A percentile compares a stretch with the other conserved stretches of the same genome.
These are phyloP conservation scores for Teunomyces barrocoloradensis DNA, from an alignment of 805 yeast species.

Conservation along the genomic window DNA sequence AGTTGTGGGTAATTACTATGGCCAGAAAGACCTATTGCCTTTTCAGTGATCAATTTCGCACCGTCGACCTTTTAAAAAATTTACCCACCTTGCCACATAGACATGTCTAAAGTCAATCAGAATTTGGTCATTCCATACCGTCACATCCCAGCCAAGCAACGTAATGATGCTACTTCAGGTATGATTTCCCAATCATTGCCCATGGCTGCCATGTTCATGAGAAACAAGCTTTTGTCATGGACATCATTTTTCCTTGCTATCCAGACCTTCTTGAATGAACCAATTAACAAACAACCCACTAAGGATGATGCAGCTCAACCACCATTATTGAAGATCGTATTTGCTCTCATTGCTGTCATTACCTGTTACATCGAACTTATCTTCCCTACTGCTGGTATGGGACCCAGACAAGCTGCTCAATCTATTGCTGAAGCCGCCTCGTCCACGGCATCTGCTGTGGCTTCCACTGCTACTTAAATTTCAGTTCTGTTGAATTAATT, in stretches of 20 bases:
- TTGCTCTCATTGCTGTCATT: conserved; percentile 46
- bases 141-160: conserved; percentile 49
- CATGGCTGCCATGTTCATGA: conserved; percentile 68
- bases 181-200: conserved; percentile 58
- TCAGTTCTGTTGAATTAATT: conserved; percentile 4
- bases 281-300: conserved; percentile 28
- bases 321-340: conserved; percentile 44
- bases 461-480: conserved; percentile 8
- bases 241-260: conserved; percentile 50
- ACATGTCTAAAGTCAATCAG: conserved; percentile 2
- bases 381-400: conserved; percentile 39
- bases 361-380: conserved; percentile 56
- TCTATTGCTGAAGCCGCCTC: conserved; percentile 19
- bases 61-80: background rate
- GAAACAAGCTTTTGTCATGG: conserved; percentile 57
- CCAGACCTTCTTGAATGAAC: conserved; percentile 47
- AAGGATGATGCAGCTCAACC: conserved; percentile 37
- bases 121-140: conserved; percentile 25
- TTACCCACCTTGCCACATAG: background rate
- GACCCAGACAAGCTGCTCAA: conserved; percentile 14
- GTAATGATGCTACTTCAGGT: conserved; percentile 41
- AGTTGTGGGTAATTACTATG: conserved; percentile 31
- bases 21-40: conserved; percentile 32
- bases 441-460: conserved; percentile 18
- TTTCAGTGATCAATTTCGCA: background rate